Evolutionary conservation across 2,329 filamentous ascomycete species (phyloP).

Genomic region (Leptographium radiaticola): DNA sequence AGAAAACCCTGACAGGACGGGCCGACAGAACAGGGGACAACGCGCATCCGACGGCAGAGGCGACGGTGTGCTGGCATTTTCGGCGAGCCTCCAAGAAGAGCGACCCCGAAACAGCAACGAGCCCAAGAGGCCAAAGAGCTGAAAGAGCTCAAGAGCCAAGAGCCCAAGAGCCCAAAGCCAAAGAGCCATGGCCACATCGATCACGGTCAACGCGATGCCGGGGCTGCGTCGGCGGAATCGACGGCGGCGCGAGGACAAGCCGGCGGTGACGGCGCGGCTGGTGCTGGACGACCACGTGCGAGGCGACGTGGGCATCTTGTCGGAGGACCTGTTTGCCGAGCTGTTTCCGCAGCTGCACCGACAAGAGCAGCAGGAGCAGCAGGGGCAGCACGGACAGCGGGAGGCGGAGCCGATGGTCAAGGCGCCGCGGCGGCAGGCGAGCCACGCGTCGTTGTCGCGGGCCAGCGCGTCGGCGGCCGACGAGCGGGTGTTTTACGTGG

Average conservation of each 20-base stretch:
- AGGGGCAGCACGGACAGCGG: not conserved
- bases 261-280: constrained; percentile 65
- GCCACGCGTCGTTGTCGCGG: not conserved
- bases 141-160: too few species aligned
- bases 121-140: too few species aligned
- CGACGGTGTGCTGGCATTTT: too few species aligned
- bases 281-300: constrained; percentile 76
- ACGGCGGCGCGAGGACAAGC: constrained; percentile 53
- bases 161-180: too few species aligned
- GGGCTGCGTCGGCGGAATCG: constrained; percentile 23
- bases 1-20: too few species aligned
- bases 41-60: too few species aligned
- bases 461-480: constrained; percentile 3
- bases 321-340: constrained; percentile 72
- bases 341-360: constrained; percentile 51
- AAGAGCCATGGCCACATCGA: not conserved
- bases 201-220: not conserved
- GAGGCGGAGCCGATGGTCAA: not conserved
- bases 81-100: too few species aligned
- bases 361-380: constrained; percentile 15
- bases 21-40: too few species aligned
- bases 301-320: constrained; percentile 75
- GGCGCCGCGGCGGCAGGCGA: not conserved
- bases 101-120: too few species aligned
- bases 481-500: constrained; percentile 44